A percentile compares a stretch with the other conserved stretches of the same genome.
phyloP scores from a whole-genome alignment of 768 basidiomycete genomes.

The Xerocomellus amylosporus region DNA sequence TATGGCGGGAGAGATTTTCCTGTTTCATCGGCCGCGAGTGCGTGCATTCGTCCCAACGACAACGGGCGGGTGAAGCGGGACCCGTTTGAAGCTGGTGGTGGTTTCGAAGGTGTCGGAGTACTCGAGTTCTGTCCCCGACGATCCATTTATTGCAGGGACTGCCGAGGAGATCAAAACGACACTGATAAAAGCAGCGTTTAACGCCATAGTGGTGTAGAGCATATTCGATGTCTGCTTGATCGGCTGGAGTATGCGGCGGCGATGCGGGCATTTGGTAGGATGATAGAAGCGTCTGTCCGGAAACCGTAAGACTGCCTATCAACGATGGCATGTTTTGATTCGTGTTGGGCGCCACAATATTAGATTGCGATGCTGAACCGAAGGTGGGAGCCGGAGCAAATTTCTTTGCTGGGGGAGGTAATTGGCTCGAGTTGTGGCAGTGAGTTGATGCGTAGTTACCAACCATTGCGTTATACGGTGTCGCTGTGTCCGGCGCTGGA shows the following conservation, averaged over 20 bases:
- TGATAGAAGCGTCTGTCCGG: neutral
- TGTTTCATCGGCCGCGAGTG: slow-evolving; percentile 28
- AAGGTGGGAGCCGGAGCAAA: neutral
- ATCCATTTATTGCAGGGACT: slow-evolving; percentile 27
- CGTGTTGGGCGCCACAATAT: neutral
- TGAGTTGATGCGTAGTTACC: neutral
- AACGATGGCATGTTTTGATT: slow-evolving; percentile 3
- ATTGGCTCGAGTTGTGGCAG: neutral
- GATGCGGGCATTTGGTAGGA: neutral
- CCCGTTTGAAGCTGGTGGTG: slow-evolving; percentile 21
- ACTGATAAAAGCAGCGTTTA: slow-evolving; percentile 21
- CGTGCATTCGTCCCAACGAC: slow-evolving; percentile 27
- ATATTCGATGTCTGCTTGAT: slow-evolving; percentile 24
- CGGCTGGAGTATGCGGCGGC: neutral
- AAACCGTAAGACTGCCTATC: neutral
- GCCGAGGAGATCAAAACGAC: slow-evolving; percentile 25
- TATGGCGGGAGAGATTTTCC: slow-evolving; percentile 32
- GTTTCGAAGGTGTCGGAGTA: slow-evolving; percentile 29
- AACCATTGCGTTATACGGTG: neutral
- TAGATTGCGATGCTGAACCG: neutral
- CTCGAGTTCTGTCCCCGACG: slow-evolving; percentile 24
- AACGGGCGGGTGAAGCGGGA: slow-evolving; percentile 11
- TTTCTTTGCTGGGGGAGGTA: neutral
- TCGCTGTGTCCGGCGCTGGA: neutral
- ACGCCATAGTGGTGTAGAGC: slow-evolving; percentile 18